A percentile compares a stretch with the other conserved stretches of the same genome.
Evolutionary conservation across 2,329 filamentous ascomycete genomes (phyloP).

Genomic region (Neonectria sp.): DNA sequence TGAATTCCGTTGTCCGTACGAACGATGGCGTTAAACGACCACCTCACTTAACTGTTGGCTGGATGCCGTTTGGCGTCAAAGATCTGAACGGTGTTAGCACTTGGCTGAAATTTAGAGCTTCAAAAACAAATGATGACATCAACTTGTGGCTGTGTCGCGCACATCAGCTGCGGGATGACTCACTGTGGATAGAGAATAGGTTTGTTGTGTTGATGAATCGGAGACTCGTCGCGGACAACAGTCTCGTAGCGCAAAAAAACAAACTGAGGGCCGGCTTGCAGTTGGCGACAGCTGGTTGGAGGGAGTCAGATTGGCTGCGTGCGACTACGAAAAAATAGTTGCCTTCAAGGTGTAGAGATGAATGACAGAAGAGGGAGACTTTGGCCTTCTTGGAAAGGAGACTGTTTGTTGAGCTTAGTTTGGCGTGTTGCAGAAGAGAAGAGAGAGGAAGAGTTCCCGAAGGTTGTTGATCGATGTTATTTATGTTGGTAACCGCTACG

Average conservation of each 20-base stretch:
- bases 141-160: not conserved
- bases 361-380: not conserved
- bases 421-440: not conserved
- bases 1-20: not conserved
- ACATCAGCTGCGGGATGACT: not conserved
- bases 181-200: not conserved
- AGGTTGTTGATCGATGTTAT: not conserved
- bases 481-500: not conserved
- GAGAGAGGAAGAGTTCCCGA: not conserved
- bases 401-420: too few relatives aligned
- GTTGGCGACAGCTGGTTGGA: not conserved
- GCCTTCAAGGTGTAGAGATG: not conserved
- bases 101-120: not conserved
- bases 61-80: not conserved
- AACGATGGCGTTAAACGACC: not conserved
- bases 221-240: not conserved
- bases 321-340: not conserved
- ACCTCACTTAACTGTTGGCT: not conserved
- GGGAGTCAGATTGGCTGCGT: not conserved
- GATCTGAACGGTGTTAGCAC: not conserved
- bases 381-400: not conserved
- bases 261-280: not conserved
- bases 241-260: not conserved
- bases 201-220: conserved; percentile 5
- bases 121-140: not conserved